Evolutionary conservation across 176 grass and related monocot genomes (phyloP).

Genomic region (Rhynchospora tenuis): DNA sequence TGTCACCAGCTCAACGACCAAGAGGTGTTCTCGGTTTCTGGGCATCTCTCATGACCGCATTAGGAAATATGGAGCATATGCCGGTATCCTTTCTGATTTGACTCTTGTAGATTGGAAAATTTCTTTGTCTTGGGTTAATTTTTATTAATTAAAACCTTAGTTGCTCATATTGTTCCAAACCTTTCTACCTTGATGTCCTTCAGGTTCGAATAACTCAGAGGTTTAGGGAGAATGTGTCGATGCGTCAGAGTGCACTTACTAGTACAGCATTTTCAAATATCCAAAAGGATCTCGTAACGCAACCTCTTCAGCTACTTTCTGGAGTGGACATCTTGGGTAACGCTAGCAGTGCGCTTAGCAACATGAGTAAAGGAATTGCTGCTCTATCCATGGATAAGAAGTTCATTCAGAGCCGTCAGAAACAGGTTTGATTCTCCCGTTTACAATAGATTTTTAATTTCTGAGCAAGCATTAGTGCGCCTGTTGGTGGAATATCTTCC

Average conservation of each 20-base stretch:
- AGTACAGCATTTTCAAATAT: slow-evolving; percentile 72
- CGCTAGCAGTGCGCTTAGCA: slow-evolving; percentile 94
- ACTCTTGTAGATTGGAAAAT: slow-evolving; percentile 10
- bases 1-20: slow-evolving; percentile 90
- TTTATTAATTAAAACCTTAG: background rate
- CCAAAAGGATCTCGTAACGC: slow-evolving; percentile 94
- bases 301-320: slow-evolving; percentile 92
- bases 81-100: slow-evolving; percentile 44
- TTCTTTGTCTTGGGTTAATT: background rate
- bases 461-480: background rate
- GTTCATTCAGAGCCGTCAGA: slow-evolving; percentile 86
- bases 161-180: background rate
- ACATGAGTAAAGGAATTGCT: slow-evolving; percentile 99
- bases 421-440: slow-evolving; percentile 45
- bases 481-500: background rate
- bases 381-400: slow-evolving; percentile 99
- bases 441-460: background rate
- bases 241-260: slow-evolving; percentile 88
- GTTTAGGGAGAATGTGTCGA: slow-evolving; percentile 70
- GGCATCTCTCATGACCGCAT: slow-evolving; percentile 97
- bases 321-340: slow-evolving; percentile 99
- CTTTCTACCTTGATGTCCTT: background rate
- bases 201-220: slow-evolving; percentile 88
- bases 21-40: slow-evolving; percentile 98
- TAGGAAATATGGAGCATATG: slow-evolving; percentile 99